Base-by-base conservation (phyloP, 148 eudicot genomes). In the Oxyria digyna region DNA sequence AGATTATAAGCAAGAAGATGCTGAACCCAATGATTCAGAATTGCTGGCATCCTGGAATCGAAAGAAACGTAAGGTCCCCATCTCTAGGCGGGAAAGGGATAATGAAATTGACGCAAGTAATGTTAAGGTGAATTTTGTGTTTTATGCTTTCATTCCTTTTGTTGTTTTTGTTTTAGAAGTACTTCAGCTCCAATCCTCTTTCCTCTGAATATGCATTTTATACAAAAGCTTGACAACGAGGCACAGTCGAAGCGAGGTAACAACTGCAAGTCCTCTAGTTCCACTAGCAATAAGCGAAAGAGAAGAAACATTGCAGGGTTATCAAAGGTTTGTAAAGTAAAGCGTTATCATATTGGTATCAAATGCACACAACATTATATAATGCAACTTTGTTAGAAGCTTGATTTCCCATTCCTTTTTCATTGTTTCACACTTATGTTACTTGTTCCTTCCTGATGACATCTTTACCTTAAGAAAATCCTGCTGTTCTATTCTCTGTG, bases 241-340 rank as follows among this genome's bases (percentile, higher is more conserved):
- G 71, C 69, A 59, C 63, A 72, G 14, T 37, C 14, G 27, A 66
- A 11, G 43, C 29, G 42, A 23, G 31, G 46, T 2, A 41, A 38
- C 43, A 6, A 24, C 78, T 77, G 75, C 24, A 84, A 84, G 70
- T 71, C 82, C 65, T 46, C 83, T 42, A 73, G 32, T 23, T 83
- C 70, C 67, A 74, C 88, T 54, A 27, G 6, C 26, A 84, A 84
- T 75, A 88, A 87, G 78, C 73, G 74, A 54, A 90, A 82, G 78
- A 77, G 82, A 71, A 86, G 77, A 81, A 82, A 88, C 42, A 21
- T 82, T 65, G 55, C 78, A 8, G 95, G 90, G 66, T 78, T 91
- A 78, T 80, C 87, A 55, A 90, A 90, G 96, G 99, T 91, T 57
- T 63, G 87, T 48, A 10, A 12, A 15, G 1, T n/a, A 18, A 20